Base-by-base conservation (phyloP, 83 land plant genomes). In the Isoetes engelmannii region DNA sequence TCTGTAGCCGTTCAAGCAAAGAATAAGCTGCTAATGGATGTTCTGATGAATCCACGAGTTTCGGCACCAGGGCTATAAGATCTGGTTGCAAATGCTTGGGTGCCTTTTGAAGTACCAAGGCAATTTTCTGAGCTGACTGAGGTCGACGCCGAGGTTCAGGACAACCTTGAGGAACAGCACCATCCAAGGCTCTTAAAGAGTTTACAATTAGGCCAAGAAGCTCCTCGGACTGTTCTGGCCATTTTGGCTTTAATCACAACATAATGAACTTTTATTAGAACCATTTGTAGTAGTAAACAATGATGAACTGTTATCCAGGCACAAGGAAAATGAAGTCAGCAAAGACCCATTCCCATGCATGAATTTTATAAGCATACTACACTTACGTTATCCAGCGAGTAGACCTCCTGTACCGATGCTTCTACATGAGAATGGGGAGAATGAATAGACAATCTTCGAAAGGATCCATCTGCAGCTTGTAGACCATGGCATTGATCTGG, bases 181-280 rank as follows among this genome's bases (percentile, higher is more conserved):
- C 92, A 72, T 94, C 99, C 18, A 94, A 71, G 13, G 99, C 90
- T 75, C 90, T 81, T 56, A 94, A 69, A 13, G 99, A 94, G 58
- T 90, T 94, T 5, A 94, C 90, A 57, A 94, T 94, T 65, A 94
- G 79, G 44, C 89, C 90, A 63, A 94, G 71, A 20, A 94, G 92
- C 79, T 90, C 99, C 72, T 94, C 93, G 4, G 99, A 94, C 67
- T 90, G 93, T 80, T 90, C 90, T 19, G 97, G 93, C 90, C 99
- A 93, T 80, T 87, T 90, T 19, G 87, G 80, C 96, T 93, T 79
- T 42, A 69, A 63, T 72, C 55, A 65, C 42, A 72, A 13, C 58
- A 44, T 15, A 74, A 54, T 47, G 4, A 12, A 51, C 54, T 51
- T 10, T 51, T 15, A 51, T 15, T 51, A 28, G 37, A 28, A 28